A percentile compares a stretch with the other conserved stretches of the same genome.
These are phyloP conservation scores for Colletotrichum filicis DNA, from an alignment of 2,329 filamentous ascomycete species.

Conservation along the genomic window DNA sequence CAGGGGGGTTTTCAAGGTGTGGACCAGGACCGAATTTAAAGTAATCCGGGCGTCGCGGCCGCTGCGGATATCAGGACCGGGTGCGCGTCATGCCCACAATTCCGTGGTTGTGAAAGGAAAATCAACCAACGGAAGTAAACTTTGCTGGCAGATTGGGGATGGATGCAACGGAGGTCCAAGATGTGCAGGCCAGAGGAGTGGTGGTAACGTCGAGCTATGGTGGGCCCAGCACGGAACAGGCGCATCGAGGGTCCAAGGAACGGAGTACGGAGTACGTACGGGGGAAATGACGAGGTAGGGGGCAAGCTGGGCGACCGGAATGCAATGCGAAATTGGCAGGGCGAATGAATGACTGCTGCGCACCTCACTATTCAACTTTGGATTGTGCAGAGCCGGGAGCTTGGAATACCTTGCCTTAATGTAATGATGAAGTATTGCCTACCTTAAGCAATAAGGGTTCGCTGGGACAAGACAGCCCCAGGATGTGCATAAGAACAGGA, in stretches of 20 bases:
- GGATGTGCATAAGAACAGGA: not conserved
- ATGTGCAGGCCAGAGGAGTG: slow-evolving; percentile 15
- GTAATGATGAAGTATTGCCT: slow-evolving; percentile 16
- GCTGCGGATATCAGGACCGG: slow-evolving; percentile 23
- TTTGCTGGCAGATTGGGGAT: not conserved
- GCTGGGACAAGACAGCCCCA: not conserved
- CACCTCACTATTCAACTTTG: not conserved
- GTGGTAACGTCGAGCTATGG: slow-evolving; percentile 9
- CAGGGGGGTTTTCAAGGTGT: not conserved
- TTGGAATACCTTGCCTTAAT: not conserved
- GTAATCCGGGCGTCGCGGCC: slow-evolving; percentile 25
- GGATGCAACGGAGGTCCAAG: not conserved
- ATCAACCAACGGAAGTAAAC: slow-evolving; percentile 1
- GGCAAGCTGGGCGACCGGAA: not conserved
- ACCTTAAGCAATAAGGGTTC: not conserved
- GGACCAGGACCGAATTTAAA: slow-evolving; percentile 13
- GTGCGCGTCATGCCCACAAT: slow-evolving; percentile 25
- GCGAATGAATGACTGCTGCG: not conserved
- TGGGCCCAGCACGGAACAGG: slow-evolving; percentile 8
- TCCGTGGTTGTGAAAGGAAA: not conserved
- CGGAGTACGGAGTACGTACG: not conserved
- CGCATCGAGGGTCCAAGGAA: not conserved
- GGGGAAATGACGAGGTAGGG: slow-evolving; percentile 7
- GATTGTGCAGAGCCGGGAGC: slow-evolving; percentile 1
- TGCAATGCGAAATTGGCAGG: slow-evolving; percentile 3